These are phyloP conservation scores for Salinomyces thailandicus DNA, from an alignment of 2,329 filamentous ascomycete species.

Conservation along the genomic window DNA sequence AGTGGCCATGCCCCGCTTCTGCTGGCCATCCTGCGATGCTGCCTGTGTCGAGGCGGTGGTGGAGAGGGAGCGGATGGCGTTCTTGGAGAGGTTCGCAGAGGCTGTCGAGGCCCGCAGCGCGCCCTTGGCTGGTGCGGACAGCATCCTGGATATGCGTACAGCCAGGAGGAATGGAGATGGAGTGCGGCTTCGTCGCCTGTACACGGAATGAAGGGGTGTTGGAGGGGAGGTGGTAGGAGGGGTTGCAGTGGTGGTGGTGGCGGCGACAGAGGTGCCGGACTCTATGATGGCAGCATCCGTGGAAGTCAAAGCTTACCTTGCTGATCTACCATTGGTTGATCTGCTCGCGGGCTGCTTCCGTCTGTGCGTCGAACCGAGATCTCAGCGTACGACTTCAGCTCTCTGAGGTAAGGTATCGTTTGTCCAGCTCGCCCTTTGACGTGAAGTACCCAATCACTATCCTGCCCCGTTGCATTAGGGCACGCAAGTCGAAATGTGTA, in stretches of 20 bases:
- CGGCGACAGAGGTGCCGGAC: constrained; percentile 5
- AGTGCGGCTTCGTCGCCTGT: constrained; percentile 20
- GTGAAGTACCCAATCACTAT: no score
- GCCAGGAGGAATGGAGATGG: background rate
- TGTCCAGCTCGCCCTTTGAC: no score
- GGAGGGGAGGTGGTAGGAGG: constrained; percentile 3
- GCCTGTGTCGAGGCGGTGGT: constrained; percentile 11
- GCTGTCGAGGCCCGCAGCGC: constrained; percentile 20
- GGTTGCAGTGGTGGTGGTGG: constrained; percentile 8
- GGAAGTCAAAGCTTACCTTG: constrained; percentile 1
- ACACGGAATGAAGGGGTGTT: background rate
- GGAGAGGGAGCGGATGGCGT: constrained; percentile 23
- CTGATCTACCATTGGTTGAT: background rate
- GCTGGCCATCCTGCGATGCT: constrained; percentile 22
- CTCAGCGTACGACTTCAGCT: no score
- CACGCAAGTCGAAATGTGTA: no score
- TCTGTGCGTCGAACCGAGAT: no score
- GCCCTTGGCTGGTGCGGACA: constrained; percentile 23
- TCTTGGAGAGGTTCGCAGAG: constrained; percentile 13
- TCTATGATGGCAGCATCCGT: constrained; percentile 2
- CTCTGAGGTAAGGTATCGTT: no score
- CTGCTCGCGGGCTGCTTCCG: no score
- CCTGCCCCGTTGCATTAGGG: no score
- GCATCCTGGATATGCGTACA: constrained; percentile 15
- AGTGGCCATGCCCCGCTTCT: constrained; percentile 58